Base-by-base conservation (phyloP, 2,329 filamentous ascomycete genomes). In the Clarireedia monteithiana region DNA sequence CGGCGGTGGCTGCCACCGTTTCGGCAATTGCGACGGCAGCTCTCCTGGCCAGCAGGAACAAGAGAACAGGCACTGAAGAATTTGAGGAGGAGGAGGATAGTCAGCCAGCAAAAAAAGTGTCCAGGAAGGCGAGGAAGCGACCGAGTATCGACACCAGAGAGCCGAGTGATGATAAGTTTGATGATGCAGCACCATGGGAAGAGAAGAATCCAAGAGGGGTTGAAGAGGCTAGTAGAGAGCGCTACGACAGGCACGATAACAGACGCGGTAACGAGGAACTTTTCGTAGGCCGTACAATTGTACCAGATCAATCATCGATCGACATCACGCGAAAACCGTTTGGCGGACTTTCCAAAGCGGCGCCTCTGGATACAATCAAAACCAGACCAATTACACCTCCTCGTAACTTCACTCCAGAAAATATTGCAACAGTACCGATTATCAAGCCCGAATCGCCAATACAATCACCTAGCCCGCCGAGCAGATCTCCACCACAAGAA, bases 161-260 rank as follows among this genome's bases (percentile, higher is more conserved):
- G 38, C 56, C 69, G 12, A 65, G 65, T 49, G 73, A 77, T 46
- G 74, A 77, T 60, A 63, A 74, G 30, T 74, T 76, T 64, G 73
- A 78, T 59, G 72, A 77, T 60, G 67, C 72, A 50, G 67, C 70
- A 15, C 64, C 76, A 26, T 75, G 74, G 74, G 73, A 78, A 62
- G 72, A 71, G 24, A 69, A 70, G 12, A 72, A 76, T 46, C 71
- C 70, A 40, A 62, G 63, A 59, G 53, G 61, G 50, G 51, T 66
- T 42, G 64, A 67, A 44, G 69, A 68, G 45, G 40, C 51, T 7
- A 56, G 30, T 12, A 34, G 30, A 34, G 30, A 34, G 30, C 10
- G 30, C 1, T 4, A 57, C 14, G 57, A 58, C 52, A 49, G 58
- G 42, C 51, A 63, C 40, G 50, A 66, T 38, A 60, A 66, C 53